Conservation (phyloP, 192 early-diverging fungal species). For the Podila verticillata region DNA sequence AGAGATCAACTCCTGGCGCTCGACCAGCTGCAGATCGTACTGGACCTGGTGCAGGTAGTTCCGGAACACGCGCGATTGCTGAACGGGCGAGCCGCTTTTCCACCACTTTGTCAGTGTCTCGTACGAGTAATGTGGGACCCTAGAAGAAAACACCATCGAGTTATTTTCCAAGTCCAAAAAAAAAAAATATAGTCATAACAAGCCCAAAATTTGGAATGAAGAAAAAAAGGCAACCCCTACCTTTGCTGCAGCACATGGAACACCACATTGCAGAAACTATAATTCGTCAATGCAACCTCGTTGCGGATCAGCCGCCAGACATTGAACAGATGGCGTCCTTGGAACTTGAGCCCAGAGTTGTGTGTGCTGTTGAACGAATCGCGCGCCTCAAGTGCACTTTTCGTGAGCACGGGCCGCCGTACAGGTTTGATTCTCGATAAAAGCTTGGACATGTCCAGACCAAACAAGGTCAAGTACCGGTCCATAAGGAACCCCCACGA, state of each 20-base stretch:
- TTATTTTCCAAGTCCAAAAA: neutral
- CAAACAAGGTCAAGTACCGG: conserved; percentile 17
- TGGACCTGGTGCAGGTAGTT: conserved; percentile 78
- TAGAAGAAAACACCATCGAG: conserved; percentile 17
- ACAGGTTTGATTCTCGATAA: conserved; percentile 18
- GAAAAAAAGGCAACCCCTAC: conserved; percentile 40
- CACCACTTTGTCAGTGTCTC: conserved; percentile 77
- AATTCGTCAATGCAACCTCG: conserved; percentile 80
- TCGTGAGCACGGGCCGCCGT: conserved; percentile 11
- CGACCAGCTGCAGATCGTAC: conserved; percentile 74
- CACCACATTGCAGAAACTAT: conserved; percentile 80
- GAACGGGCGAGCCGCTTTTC: conserved; percentile 48
- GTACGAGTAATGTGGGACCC: conserved; percentile 72
- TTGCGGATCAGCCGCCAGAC: conserved; percentile 87
- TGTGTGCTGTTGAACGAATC: conserved; percentile 33
- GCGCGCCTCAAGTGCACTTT: conserved; percentile 33
- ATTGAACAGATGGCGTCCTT: conserved; percentile 87
- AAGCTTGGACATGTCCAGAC: conserved; percentile 40
- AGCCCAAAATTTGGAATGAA: neutral
- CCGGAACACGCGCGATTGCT: conserved; percentile 66
- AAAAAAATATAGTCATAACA: neutral
- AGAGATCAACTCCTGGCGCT: conserved; percentile 72
- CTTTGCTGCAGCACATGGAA: conserved; percentile 77
- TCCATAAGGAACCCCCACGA: conserved; percentile 87
- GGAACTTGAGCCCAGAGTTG: conserved; percentile 66